These are phyloP conservation scores for Mycena galericulata DNA, from an alignment of 768 basidiomycete species.

Conservation along the genomic window DNA sequence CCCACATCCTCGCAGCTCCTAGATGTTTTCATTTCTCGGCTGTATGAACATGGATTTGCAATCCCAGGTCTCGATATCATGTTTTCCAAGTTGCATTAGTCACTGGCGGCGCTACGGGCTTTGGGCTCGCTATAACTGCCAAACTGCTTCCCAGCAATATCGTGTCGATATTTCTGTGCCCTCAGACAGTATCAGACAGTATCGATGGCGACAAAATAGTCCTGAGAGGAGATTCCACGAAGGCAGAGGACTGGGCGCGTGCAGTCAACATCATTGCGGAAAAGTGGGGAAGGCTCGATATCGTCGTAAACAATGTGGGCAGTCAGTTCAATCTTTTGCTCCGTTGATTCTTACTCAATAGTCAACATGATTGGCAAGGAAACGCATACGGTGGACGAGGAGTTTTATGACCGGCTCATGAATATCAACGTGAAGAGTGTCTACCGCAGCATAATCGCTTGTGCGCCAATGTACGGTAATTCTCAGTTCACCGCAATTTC, in stretches of 20 bases:
- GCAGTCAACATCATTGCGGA: conserved; percentile 1
- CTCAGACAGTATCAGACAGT: too few species aligned
- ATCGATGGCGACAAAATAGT: not conserved
- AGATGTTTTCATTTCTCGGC: not conserved
- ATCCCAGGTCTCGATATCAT: not conserved
- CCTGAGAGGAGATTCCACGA: conserved; percentile 13
- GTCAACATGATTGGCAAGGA: conserved; percentile 25
- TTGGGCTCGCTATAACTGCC: conserved; percentile 16
- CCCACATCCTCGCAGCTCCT: not conserved
- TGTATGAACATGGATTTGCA: not conserved
- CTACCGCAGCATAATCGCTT: conserved; percentile 13
- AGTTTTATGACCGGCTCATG: conserved; percentile 20
- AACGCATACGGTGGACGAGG: conserved; percentile 22
- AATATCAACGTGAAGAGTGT: conserved; percentile 26
- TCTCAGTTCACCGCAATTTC: too few species aligned
- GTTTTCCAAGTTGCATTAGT: conserved; percentile 17
- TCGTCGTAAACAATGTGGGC: conserved; percentile 17
- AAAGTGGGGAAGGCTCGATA: conserved; percentile 17
- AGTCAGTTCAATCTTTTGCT: too few species aligned
- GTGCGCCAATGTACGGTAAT: conserved; percentile 6
- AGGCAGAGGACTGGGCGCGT: conserved; percentile 6
- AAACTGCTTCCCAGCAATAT: conserved; percentile 16
- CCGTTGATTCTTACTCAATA: too few species aligned
- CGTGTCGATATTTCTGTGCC: conserved; percentile 24
- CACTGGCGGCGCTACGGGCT: conserved; percentile 17